Conservation (phyloP, 352 stramenopile genomes). For the Phytophthora sp. region DNA sequence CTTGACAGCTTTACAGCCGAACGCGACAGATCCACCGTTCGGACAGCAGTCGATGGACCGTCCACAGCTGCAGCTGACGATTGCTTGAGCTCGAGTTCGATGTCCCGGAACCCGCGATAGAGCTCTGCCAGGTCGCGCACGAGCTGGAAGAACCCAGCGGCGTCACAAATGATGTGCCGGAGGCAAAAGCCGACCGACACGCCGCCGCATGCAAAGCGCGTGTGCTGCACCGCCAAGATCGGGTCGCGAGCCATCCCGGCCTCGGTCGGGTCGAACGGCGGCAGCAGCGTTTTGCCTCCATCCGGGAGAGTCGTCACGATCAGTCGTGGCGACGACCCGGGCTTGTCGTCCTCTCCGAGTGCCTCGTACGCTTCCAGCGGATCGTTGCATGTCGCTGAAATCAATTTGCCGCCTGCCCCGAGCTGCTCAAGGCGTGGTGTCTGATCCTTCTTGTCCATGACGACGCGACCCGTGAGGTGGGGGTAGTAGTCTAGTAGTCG, state of each 20-base stretch:
- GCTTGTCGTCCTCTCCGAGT: constrained; percentile 7
- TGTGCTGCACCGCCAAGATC: background rate
- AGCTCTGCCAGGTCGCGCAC: background rate
- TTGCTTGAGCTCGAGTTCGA: background rate
- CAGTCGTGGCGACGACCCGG: constrained; percentile 15
- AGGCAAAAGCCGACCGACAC: constrained; percentile 26
- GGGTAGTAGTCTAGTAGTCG: constrained; percentile 22
- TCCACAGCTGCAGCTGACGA: too few relatives aligned
- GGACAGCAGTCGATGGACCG: too few relatives aligned
- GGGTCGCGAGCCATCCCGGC: background rate
- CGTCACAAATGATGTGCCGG: constrained; percentile 25
- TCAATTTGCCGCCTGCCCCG: constrained; percentile 7
- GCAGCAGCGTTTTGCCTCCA: constrained; percentile 22
- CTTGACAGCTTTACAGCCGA: background rate
- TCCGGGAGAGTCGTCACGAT: constrained; percentile 24
- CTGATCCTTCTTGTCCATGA: constrained; percentile 2
- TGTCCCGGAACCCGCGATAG: background rate
- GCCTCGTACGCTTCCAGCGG: constrained; percentile 14
- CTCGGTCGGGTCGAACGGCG: constrained; percentile 16
- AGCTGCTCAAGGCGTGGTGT: constrained; percentile 16
- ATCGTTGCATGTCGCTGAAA: constrained; percentile 3
- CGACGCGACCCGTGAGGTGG: constrained; percentile 13
- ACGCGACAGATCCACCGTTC: background rate
- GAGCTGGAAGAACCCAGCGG: constrained; percentile 25
- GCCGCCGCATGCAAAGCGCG: constrained; percentile 7